A percentile compares a stretch with the other conserved stretches of the same genome.
Evolutionary conservation across 345 rosid species (phyloP).

Genomic region (Populus alba): DNA sequence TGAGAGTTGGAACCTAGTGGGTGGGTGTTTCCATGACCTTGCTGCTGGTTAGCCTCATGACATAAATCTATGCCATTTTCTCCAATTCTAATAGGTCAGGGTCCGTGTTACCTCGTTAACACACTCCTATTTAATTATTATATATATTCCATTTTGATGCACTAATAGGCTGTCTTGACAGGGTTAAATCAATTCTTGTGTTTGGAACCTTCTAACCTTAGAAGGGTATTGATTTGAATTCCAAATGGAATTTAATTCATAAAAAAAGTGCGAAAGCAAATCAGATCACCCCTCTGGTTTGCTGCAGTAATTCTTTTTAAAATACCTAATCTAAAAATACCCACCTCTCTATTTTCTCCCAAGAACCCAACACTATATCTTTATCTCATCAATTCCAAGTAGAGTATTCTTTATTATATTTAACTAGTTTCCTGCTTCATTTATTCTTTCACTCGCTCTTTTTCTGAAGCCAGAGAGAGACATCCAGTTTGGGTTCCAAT

Average conservation of each 20-base stretch:
- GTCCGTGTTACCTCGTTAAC: not conserved
- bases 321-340: too few species aligned
- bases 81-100: not conserved
- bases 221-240: too few species aligned
- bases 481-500: conserved; percentile 39
- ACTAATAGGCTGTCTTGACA: not conserved
- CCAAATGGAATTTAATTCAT: too few species aligned
- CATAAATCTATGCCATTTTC: not conserved
- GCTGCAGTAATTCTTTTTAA: too few species aligned
- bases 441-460: not conserved
- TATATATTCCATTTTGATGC: not conserved
- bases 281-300: too few species aligned
- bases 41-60: not conserved
- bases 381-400: too few species aligned
- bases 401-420: not conserved
- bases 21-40: not conserved
- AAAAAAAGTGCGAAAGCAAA: too few species aligned
- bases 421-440: not conserved
- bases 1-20: too few species aligned
- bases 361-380: too few species aligned
- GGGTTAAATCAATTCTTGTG: too few species aligned
- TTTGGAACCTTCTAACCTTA: too few species aligned
- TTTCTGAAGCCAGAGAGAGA: not conserved
- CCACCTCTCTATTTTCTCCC: too few species aligned
- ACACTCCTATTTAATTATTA: not conserved